Evolutionary conservation across 768 basidiomycete species (phyloP), one percentile per base, ranked within the genome.

Genomic region (Mrakia hoshinonis): DNA sequence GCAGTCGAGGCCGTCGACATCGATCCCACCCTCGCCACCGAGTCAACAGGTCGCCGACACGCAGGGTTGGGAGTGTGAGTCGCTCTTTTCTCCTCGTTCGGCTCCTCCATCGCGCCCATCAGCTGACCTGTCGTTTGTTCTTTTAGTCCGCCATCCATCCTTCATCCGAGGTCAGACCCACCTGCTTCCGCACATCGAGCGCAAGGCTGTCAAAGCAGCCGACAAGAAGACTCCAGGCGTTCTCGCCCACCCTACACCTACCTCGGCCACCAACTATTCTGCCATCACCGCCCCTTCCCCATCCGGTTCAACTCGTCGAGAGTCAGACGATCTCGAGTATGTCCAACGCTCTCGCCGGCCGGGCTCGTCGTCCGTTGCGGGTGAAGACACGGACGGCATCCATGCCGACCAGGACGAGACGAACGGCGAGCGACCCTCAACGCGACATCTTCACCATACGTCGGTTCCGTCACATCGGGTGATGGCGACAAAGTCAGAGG

Each of bases 1-100:
- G 47, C 66, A 67, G 55, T 66, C 18, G 60, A 39, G 54, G 22
- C 13, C 66, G 29, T 70, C 63, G 4, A 48, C 38, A 62, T 68
- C 47, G 24, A 61, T 22, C 20, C 34, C 58, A 15, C 49, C 49
- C 5, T 38, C 52, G 0, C 43, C 22, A 5, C 26, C 31, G 18
- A 61, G 15, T 39, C 58, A 61, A 38, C 58, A 61, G 20, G 58
- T 36, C 10, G 58, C 31, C 4, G 58, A 61, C 31, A 39, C 58
- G 7, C 34, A 34, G 22, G 58, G 58, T 15, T 61, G 58, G 58
- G 58, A 61, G 36, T 61, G 58, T 38, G 36, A 61, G 58, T 61
- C 7, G 18, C 9, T 10, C 18, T 4, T 13, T 4, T n/a, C 58
- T 13, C 11, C 43, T 6, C 43, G 7, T 43, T 6, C 6, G 43